A percentile compares a stretch with the other conserved stretches of the same genome.
Evolutionary conservation across 176 grass and related monocot species (phyloP).

Genomic region (Miscanthus lutarioriparius): DNA sequence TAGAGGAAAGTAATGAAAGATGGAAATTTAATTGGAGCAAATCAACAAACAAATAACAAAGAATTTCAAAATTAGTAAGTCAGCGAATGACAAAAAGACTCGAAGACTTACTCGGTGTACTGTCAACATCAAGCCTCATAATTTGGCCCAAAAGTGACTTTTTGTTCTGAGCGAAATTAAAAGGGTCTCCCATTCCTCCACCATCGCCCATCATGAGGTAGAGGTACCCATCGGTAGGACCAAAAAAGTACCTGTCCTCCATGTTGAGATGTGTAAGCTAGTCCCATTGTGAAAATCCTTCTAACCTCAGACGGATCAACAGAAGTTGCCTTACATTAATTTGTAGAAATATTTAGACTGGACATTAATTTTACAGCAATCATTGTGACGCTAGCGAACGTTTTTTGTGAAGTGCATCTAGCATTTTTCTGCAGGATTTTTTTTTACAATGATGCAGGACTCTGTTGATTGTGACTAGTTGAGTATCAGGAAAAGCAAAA

Average conservation of each 20-base stretch:
- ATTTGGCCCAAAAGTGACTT: conserved; percentile 91
- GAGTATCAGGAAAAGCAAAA: background rate
- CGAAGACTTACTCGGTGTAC: conserved; percentile 51
- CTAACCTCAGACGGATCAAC: conserved; percentile 73
- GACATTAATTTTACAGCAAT: background rate
- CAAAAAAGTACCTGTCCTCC: conserved; percentile 90
- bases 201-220: conserved; percentile 98
- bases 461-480: background rate
- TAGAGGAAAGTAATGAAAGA: background rate
- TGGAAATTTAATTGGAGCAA: background rate
- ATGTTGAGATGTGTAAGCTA: conserved; percentile 71
- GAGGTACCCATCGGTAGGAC: conserved; percentile 79
- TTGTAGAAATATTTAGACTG: background rate
- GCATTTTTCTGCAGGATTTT: too few species aligned
- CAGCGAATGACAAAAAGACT: conserved; percentile 14
- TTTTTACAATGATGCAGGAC: too few species aligned
- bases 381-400: background rate
- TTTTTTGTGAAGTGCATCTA: background rate
- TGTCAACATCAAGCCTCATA: conserved; percentile 78
- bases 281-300: conserved; percentile 92
- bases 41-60: background rate
- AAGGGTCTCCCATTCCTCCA: conserved; percentile 82
- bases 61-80: background rate
- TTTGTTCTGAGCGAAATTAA: conserved; percentile 94
- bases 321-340: conserved; percentile 45